phyloP scores from a whole-genome alignment of 1,284 basidiomycete genomes.

The Calocybe gambosa region DNA sequence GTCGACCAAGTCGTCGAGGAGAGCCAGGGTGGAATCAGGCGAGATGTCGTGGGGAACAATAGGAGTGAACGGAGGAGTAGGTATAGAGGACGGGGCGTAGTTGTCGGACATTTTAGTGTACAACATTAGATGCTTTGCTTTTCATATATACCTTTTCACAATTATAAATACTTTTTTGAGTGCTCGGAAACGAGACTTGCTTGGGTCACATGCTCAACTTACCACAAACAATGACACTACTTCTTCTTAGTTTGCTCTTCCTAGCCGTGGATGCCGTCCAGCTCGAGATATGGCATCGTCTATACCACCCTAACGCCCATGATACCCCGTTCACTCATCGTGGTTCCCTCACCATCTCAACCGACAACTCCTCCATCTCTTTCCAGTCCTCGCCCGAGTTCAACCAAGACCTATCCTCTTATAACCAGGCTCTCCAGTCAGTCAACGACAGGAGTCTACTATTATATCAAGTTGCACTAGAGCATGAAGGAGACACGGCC shows the following conservation, averaged over 20 bases:
- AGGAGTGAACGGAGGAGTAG: constrained; percentile 11
- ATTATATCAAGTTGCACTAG: constrained; percentile 72
- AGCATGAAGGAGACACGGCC: constrained; percentile 40
- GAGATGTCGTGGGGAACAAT: constrained; percentile 17
- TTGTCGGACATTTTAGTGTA: constrained; percentile 12
- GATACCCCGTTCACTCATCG: constrained; percentile 28
- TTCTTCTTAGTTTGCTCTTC: constrained; percentile 17
- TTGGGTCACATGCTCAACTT: neutral
- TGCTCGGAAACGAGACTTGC: no score
- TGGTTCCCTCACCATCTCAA: constrained; percentile 22
- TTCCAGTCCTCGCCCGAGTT: constrained; percentile 37
- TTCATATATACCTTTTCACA: no score
- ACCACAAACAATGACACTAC: constrained; percentile 2
- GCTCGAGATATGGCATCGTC: constrained; percentile 29
- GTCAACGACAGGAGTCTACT: constrained; percentile 31
- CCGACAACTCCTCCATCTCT: constrained; percentile 17
- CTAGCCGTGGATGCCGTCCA: constrained; percentile 18
- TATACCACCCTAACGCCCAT: constrained; percentile 29
- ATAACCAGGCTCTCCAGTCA: constrained; percentile 32
- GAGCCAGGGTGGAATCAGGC: constrained; percentile 39
- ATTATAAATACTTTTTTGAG: no score
- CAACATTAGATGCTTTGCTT: no score
- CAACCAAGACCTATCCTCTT: constrained; percentile 35
- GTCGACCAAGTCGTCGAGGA: constrained; percentile 55
- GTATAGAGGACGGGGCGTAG: constrained; percentile 26